Base-by-base conservation (phyloP, 1,284 basidiomycete genomes). In the Heliocybe sulcata region DNA sequence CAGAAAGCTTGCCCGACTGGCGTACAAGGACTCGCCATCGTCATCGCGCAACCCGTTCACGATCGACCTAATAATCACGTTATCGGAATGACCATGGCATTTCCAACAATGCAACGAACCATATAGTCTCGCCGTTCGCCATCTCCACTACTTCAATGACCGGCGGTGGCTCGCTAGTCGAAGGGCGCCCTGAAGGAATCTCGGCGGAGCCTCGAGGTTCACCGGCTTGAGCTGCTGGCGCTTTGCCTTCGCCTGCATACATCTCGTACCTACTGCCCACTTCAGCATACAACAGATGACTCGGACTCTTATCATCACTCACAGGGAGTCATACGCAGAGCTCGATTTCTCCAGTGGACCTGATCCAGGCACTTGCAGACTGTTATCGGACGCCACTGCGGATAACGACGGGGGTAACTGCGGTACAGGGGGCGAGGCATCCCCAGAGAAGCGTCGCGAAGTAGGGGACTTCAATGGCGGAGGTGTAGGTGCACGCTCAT, bases 61-160 rank as follows among this genome's bases (percentile, higher is more conserved):
- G 59, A 92, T 88, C 56, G 83, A 85, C 87, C 87, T 90, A 58
- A n/a, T 20, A 33, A 51, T 35, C 2, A 29, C 45, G 55, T 63
- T 56, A 64, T 57, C 54, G 56, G 35, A 26, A n/a, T n/a, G 50
- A 51, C 45, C 45, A 38, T 47, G 53, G 42, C 49, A 55, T 45
- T 29, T 52, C 54, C 38, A 26, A 62, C 51, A 42, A n/a, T 16
- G 38, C 19, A 14, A 70, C 75, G 52, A 56, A 88, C 89, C 89
- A 92, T 56, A 92, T 84, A 14, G 87, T 88, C 67, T 92, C 84
- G 23, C 89, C 89, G 64, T 90, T 90, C 12, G 87, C 87, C 63
- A 90, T 72, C 64, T 92, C 86, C 51, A 92, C 77, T 33, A 92
- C 77, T 68, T 92, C 88, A 26, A 92, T 72, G 2, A 83, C 89